Base-by-base conservation (phyloP, 2,329 filamentous ascomycete genomes). In the Colletotrichum echinochloae region DNA sequence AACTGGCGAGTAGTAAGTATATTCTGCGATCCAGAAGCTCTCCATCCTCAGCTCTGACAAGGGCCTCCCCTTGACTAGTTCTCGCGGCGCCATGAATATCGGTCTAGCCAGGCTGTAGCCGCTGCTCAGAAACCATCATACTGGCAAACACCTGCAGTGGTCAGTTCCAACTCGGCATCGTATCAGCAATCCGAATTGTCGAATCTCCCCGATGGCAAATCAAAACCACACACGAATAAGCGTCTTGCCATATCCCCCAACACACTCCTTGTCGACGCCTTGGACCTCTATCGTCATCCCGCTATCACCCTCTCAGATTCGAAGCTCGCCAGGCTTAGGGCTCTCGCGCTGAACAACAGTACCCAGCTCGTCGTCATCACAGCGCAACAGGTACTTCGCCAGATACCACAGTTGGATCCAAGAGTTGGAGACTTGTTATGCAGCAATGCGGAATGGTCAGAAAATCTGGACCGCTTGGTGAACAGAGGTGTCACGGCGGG, bases 361-460 rank as follows among this genome's bases (percentile, higher is more conserved):
- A 14, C 28, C 35, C 30, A 60, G 23, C 57, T 68, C 14, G 44
- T 51, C 28, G 26, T 62, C 11, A 39, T 73, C 33, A 73, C 63
- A 20, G 64, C 66, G 12, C 66, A 73, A 49, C n/a, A 33, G n/a
- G 41, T 73, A 20, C 55, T 73, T 23, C 64, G 59, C 20, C 2
- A 39, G 4, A 39, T 20, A 14, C 41, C 56, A 12, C 20, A 66
- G 14, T 30, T 73, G 3, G 51, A 65, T 8, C 41, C 63, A 16
- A 51, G 46, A 12, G 28, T 73, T 14, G 23, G 26, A 41, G 16
- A 33, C 7, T 16, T 52, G 5, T 39, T 73, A 30, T 65, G 41
- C n/a, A 41, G 44, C 26, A 20, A 56, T 6, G 16, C 7, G 14
- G 28, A 39, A 18, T 65, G 72, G 71, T 20, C 14, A 26, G 11